Evolutionary conservation across 2,329 filamentous ascomycete genomes (phyloP), one percentile per base, ranked within the genome.

Genomic region (Fusarium sp.): DNA sequence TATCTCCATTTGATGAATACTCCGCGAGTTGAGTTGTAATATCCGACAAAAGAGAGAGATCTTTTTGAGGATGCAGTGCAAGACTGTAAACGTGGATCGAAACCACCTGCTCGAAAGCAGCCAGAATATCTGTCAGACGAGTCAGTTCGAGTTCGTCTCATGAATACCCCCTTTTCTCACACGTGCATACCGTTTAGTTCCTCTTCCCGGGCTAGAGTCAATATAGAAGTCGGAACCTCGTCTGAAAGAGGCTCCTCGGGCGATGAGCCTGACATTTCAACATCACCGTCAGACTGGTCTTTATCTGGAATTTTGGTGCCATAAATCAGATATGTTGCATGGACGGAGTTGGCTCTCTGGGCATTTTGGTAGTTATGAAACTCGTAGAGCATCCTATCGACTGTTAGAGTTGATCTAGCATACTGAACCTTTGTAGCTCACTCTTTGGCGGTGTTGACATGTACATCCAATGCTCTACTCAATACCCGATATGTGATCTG

Each of bases 11-110:
- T 13, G 82, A 81, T 55, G 87, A 84, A 6, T 90, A 83, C 11
- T 85, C 84, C 20, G 86, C 81, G 13, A 93, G 84, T 66, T 93
- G 88, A 30, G 89, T 87, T 44, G 89, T 89, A 41, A 90, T 88
- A 59, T 96, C 91, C 6, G 91, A 89, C 41, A 98, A 84, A 2
- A 91, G 80, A 74, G 93, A 89, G 20, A 96, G 81, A 76, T 95
- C 87, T 78, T 83, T 91, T 18, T 94, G 84, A 2, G 90, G 87
- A 40, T 89, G 87, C 2, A 92, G 87, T 44, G 93, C 90, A 20
- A 98, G 78, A 76, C 94, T 97, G 83, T 98, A 98, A 45, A 98
- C 83, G 75, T 98, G 94, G 65, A 97, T 91, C 1, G 93, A 92
- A 0, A 86, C 87, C 58, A 97, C 89, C n/a, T 89, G 84, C 52